Evolutionary conservation across 768 basidiomycete genomes (phyloP).

Genomic region (Rhodotorula kratochvilovae): DNA sequence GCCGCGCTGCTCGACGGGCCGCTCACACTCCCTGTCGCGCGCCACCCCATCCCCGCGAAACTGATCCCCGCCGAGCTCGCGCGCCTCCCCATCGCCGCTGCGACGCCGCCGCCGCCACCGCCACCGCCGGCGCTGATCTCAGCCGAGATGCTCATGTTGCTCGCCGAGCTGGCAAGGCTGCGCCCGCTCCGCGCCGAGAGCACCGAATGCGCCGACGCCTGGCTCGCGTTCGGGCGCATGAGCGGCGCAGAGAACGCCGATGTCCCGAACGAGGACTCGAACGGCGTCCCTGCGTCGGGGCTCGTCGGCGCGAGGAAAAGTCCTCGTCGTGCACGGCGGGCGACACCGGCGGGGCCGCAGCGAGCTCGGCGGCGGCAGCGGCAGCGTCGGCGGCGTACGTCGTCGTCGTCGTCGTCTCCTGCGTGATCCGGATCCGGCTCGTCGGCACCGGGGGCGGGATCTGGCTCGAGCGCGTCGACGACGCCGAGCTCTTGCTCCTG

Average conservation of each 20-base stretch:
- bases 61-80: constrained; percentile 17
- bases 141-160: constrained; percentile 3
- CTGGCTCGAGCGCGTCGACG: constrained; percentile 1
- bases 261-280: constrained; percentile 13
- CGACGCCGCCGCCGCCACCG: not conserved
- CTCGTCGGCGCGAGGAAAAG: constrained; percentile 1
- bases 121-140: not conserved
- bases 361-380: not conserved
- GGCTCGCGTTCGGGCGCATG: constrained; percentile 6
- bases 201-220: not conserved
- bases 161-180: constrained; percentile 10
- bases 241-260: constrained; percentile 3
- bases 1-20: not conserved
- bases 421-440: constrained; percentile 23
- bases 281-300: not conserved
- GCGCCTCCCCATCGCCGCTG: not conserved
- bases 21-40: not conserved
- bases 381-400: constrained; percentile 1
- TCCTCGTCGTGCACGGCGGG: not conserved
- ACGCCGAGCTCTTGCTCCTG: not conserved
- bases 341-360: not conserved
- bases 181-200: not conserved
- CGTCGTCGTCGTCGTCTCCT: constrained; percentile 24
- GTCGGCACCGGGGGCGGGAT: not conserved
- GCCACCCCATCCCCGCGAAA: not conserved